These are phyloP conservation scores for Rhizophagus sp. DNA, from an alignment of 192 early-diverging fungal genomes.

Conservation along the genomic window DNA sequence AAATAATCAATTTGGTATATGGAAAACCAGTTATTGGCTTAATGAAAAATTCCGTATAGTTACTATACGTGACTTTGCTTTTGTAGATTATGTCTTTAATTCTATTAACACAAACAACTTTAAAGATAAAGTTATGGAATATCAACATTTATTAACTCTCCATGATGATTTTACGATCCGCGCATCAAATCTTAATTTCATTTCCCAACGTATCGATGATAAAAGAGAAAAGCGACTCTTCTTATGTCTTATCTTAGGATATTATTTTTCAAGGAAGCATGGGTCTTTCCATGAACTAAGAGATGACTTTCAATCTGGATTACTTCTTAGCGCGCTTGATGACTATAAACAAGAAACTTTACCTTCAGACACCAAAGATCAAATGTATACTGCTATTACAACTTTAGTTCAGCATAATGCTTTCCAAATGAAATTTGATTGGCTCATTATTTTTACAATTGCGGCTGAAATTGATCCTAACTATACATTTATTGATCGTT, in stretches of 20 bases:
- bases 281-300: not conserved
- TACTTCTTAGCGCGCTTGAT: not conserved
- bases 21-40: not conserved
- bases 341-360: not conserved
- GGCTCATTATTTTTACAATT: slow-evolving; percentile 1
- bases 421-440: not conserved
- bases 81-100: slow-evolving; percentile 2
- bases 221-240: slow-evolving; percentile 1
- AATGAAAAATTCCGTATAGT: not conserved
- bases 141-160: not conserved
- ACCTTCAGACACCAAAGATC: not conserved
- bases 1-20: not conserved
- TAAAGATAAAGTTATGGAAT: slow-evolving; percentile 12
- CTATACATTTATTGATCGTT: not conserved
- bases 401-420: not conserved
- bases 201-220: not conserved
- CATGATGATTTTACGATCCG: not conserved
- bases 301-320: not conserved
- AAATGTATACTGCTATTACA: not conserved
- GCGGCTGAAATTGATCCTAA: not conserved
- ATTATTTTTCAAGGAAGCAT: not conserved
- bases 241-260: not conserved
- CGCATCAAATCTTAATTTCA: not conserved
- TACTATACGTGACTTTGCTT: not conserved
- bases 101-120: not conserved